phyloP scores from a whole-genome alignment of 305 asterid species.

The Fraxinus nigra region DNA sequence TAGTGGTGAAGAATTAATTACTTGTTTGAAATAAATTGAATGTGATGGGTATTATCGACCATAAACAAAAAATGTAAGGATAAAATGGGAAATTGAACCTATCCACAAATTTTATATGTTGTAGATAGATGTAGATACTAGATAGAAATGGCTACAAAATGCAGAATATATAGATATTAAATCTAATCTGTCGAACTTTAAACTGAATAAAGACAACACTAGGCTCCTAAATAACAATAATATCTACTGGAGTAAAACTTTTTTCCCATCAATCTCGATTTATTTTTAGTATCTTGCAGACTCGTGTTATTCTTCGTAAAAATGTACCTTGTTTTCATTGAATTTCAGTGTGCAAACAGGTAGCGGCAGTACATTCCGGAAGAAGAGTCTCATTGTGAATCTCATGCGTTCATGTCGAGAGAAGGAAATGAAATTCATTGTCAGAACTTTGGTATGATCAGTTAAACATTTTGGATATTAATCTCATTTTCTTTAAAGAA shows the following conservation, averaged over 20 bases:
- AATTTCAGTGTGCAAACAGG: constrained; percentile 91
- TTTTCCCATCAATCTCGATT: neutral
- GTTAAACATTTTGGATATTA: constrained; percentile 11
- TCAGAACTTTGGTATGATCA: constrained; percentile 79
- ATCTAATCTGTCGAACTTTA: neutral
- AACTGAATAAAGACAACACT: neutral
- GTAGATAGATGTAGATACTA: neutral
- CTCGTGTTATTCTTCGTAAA: constrained; percentile 15
- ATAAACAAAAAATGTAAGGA: neutral
- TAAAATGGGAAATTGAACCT: neutral
- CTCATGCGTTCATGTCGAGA: constrained; percentile 93
- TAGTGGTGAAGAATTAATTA: neutral
- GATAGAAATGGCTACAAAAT: neutral
- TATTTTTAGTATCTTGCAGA: constrained; percentile 1
- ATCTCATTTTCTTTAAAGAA: neutral
- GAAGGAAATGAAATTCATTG: constrained; percentile 87
- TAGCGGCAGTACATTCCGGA: constrained; percentile 70
- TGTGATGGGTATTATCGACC: neutral
- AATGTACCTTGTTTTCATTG: constrained; percentile 29
- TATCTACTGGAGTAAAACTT: neutral
- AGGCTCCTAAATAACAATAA: neutral
- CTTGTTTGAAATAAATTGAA: neutral
- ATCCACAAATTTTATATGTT: neutral
- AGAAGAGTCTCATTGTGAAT: constrained; percentile 72
- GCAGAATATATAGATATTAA: neutral